Conservation (phyloP, 2,329 filamentous ascomycete genomes). For the Moelleriella libera region DNA sequence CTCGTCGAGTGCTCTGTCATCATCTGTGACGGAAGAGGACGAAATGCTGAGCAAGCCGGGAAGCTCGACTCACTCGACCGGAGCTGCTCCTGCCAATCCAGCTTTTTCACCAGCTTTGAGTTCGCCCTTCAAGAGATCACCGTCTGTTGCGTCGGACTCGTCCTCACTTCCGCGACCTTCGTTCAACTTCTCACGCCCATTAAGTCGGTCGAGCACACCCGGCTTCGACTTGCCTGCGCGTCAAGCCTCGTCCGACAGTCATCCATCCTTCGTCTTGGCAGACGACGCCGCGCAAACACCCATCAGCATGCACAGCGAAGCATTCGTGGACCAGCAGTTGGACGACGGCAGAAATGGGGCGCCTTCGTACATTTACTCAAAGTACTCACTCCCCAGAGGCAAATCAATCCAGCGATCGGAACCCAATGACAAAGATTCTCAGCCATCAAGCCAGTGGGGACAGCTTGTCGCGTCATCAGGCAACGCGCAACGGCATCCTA, state of each 20-base stretch:
- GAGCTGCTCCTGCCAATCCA: conserved; percentile 26
- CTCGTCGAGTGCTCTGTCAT: conserved; percentile 48
- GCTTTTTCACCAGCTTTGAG: conserved; percentile 43
- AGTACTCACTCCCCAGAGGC: conserved; percentile 70
- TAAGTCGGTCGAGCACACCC: conserved; percentile 59
- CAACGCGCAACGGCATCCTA: conserved; percentile 26
- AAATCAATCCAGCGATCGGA: conserved; percentile 61
- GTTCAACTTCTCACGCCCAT: conserved; percentile 87
- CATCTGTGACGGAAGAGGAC: conserved; percentile 55
- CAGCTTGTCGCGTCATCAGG: conserved; percentile 29
- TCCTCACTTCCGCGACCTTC: conserved; percentile 60
- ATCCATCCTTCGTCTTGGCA: conserved; percentile 46
- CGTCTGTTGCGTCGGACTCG: conserved; percentile 71
- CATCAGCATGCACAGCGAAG: conserved; percentile 58
- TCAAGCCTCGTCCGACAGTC: conserved; percentile 53
- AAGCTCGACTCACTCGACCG: conserved; percentile 52
- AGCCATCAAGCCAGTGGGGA: conserved; percentile 49
- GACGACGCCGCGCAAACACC: conserved; percentile 57
- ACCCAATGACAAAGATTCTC: conserved; percentile 36
- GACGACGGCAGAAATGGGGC: conserved; percentile 36
- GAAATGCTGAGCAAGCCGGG: conserved; percentile 44
- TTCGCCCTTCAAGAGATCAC: conserved; percentile 55
- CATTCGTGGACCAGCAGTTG: conserved; percentile 38
- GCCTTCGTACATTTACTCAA: conserved; percentile 75
- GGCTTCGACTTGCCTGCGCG: conserved; percentile 42